phyloP scores from a whole-genome alignment of 495 filamentous ascomycete genomes.

The Niebla homalea region DNA sequence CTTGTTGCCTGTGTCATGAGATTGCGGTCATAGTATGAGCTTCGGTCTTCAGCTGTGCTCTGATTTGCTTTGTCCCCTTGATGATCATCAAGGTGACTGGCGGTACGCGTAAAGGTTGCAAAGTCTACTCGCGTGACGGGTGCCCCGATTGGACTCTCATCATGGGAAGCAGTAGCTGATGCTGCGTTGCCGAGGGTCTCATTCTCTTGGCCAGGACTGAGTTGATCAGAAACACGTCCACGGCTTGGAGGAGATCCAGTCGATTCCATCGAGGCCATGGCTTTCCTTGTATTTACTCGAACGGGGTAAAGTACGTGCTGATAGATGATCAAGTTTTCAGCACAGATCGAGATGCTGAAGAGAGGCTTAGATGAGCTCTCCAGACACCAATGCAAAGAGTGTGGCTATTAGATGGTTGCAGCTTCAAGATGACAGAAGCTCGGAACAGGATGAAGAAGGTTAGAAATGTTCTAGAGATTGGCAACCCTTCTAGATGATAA shows the following conservation, averaged over 20 bases:
- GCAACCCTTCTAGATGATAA: conserved; percentile 6
- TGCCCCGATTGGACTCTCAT: not conserved
- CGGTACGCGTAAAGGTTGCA: too few relatives aligned
- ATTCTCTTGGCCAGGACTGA: not conserved
- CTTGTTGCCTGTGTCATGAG: too few relatives aligned
- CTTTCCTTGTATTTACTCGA: not conserved
- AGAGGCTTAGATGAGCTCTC: not conserved
- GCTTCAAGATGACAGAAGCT: conserved; percentile 10
- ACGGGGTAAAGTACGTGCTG: conserved; percentile 1
- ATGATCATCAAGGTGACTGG: too few relatives aligned
- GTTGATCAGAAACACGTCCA: conserved; percentile 20
- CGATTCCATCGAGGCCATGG: conserved; percentile 33
- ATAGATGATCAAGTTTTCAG: conserved; percentile 2
- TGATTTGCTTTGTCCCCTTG: too few relatives aligned
- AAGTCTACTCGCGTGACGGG: too few relatives aligned
- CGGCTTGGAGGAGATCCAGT: conserved; percentile 37
- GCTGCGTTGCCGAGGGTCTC: too few relatives aligned
- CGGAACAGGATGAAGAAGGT: conserved; percentile 1
- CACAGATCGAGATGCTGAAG: conserved; percentile 1
- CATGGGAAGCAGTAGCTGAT: not conserved
- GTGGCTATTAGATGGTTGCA: conserved; percentile 14
- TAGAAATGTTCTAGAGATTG: conserved; percentile 8
- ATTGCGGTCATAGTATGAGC: too few relatives aligned
- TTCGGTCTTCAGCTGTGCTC: too few relatives aligned
- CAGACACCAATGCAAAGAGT: conserved; percentile 9